These are phyloP conservation scores for Fusarium ambrosium DNA, from an alignment of 2,329 filamentous ascomycete species.

Conservation along the genomic window DNA sequence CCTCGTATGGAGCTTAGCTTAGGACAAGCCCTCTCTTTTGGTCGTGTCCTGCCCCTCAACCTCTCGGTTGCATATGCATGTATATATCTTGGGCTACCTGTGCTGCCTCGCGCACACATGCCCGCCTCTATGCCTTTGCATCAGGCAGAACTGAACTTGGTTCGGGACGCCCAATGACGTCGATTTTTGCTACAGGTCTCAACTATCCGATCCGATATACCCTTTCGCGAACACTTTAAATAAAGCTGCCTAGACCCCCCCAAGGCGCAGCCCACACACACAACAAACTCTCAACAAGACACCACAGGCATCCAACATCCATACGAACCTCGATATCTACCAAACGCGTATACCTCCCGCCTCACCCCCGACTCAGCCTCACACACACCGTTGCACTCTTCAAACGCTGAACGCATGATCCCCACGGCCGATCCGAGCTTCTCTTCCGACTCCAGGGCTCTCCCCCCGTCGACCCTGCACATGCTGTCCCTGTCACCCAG, in stretches of 20 bases:
- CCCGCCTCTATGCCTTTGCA: conserved; percentile 35
- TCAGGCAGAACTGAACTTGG: conserved; percentile 30
- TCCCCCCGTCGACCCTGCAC: conserved; percentile 35
- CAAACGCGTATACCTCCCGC: conserved; percentile 1
- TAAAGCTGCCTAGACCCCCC: not conserved
- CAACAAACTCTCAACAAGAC: not conserved
- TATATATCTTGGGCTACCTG: conserved; percentile 22
- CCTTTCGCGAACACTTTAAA: conserved; percentile 6
- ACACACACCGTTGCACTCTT: conserved; percentile 17
- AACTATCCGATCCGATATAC: conserved; percentile 12
- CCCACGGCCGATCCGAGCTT: conserved; percentile 38
- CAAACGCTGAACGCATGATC: conserved; percentile 41
- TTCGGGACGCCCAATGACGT: conserved; percentile 40
- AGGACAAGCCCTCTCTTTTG: conserved; percentile 3
- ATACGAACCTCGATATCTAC: not conserved
- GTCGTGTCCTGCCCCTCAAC: conserved; percentile 3
- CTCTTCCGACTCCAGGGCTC: conserved; percentile 30
- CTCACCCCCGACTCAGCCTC: conserved; percentile 8
- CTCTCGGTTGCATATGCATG: conserved; percentile 13
- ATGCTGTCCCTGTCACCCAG: conserved; percentile 44
- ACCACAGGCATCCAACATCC: conserved; percentile 5
- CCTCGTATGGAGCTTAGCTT: conserved; percentile 13
- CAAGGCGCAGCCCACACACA: not conserved
- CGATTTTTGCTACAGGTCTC: conserved; percentile 25
- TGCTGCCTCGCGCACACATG: conserved; percentile 14